Evolutionary conservation across 148 eudicot genomes (phyloP).

Genomic region (Beta vulgaris): DNA sequence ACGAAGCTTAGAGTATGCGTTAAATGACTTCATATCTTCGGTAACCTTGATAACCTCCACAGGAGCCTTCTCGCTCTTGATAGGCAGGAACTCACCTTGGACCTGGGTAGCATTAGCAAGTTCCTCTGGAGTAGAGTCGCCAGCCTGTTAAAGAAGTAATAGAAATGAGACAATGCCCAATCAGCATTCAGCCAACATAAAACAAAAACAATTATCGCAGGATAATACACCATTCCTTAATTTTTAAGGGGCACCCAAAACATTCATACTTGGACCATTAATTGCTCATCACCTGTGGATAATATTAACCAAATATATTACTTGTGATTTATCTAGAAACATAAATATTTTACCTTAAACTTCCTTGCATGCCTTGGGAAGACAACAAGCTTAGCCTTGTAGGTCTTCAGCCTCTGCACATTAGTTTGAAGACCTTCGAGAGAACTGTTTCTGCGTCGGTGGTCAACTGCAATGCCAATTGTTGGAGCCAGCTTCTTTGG

Average conservation of each 20-base stretch:
- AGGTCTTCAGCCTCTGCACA: constrained; percentile 70
- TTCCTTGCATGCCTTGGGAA: constrained; percentile 64
- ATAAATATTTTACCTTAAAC: constrained; percentile 52
- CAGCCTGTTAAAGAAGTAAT: constrained; percentile 37
- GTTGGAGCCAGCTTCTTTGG: constrained; percentile 74
- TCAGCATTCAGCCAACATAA: no score
- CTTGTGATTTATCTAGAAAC: no score
- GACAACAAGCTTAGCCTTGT: constrained; percentile 81
- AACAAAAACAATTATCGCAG: no score
- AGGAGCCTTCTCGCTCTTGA: constrained; percentile 33
- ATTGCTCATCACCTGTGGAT: no score
- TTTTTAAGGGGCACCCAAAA: no score
- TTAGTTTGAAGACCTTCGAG: constrained; percentile 64
- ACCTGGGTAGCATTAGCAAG: constrained; percentile 56
- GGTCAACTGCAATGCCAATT: constrained; percentile 74
- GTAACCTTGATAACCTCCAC: constrained; percentile 56
- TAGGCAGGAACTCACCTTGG: constrained; percentile 46
- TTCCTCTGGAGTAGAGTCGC: constrained; percentile 60
- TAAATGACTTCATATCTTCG: constrained; percentile 45
- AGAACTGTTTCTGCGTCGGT: constrained; percentile 68
- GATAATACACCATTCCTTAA: no score
- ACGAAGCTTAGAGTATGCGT: constrained; percentile 51
- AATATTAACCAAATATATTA: no score
- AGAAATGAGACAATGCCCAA: background rate
- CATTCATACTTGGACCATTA: no score